Conservation (phyloP, 2,329 filamentous ascomycete genomes). For the Calonectria montana region DNA sequence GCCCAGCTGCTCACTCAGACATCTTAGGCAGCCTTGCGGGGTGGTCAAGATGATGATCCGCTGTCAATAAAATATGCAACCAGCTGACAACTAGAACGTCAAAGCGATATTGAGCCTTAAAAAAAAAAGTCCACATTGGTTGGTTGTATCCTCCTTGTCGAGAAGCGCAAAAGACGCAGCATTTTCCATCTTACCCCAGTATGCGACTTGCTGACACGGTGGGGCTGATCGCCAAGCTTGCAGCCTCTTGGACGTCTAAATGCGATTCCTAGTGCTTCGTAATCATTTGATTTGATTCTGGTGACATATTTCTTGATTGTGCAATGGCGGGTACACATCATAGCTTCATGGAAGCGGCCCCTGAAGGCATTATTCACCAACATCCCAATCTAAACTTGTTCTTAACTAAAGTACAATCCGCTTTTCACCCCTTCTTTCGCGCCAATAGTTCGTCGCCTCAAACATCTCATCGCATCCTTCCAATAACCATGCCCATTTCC, state of each 20-base stretch:
- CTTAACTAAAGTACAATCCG: neutral
- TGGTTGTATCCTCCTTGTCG: neutral
- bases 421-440: slow-evolving; percentile 19
- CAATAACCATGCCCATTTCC: slow-evolving; percentile 56
- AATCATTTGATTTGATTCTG: neutral
- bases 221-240: neutral
- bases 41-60: neutral
- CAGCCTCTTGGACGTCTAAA: neutral
- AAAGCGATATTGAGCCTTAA: neutral
- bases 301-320: neutral
- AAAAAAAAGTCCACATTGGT: neutral
- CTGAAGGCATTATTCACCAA: neutral
- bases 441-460: slow-evolving; percentile 50
- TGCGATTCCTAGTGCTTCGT: no score
- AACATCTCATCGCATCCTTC: slow-evolving; percentile 50
- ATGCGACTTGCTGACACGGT: neutral
- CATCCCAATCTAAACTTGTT: neutral
- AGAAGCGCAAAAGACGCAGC: neutral
- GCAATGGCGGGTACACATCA: neutral
- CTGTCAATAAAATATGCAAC: neutral
- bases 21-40: no score
- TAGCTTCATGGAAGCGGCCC: neutral
- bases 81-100: neutral
- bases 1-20: no score
- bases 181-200: neutral